Percentiles rank a stretch among this genome's conserved stretches.
Conservation (phyloP, 805 yeast genomes). For the Zygoascus flipseniorum region DNA sequence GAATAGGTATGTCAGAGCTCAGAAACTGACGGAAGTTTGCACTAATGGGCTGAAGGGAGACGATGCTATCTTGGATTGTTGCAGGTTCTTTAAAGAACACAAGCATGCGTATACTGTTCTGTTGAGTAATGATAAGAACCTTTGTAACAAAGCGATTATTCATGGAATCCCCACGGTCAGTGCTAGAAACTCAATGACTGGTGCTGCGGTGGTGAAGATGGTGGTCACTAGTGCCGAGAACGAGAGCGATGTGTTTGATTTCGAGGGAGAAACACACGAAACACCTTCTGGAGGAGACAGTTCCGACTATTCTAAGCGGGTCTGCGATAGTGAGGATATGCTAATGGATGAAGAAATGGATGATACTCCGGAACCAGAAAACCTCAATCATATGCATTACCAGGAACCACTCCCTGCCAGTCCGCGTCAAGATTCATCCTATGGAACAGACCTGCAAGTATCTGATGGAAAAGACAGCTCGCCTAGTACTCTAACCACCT, state of each 20-base stretch:
- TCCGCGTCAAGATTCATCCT: no score
- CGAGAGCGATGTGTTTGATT: background rate
- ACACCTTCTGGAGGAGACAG: no score
- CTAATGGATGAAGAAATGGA: no score
- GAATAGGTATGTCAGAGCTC: slow-evolving; percentile 52
- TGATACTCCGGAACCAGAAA: no score
- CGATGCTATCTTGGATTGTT: slow-evolving; percentile 81
- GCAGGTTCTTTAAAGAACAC: slow-evolving; percentile 47
- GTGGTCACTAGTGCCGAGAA: background rate
- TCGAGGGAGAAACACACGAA: no score
- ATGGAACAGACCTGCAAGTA: no score
- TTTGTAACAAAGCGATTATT: slow-evolving; percentile 68
- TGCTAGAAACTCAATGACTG: slow-evolving; percentile 37
- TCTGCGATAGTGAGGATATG: no score
- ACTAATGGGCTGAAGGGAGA: slow-evolving; percentile 47
- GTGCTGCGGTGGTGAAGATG: slow-evolving; percentile 16
- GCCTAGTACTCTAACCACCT: no score
- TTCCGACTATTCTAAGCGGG: no score
- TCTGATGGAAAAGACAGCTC: no score
- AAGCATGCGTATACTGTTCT: slow-evolving; percentile 39
- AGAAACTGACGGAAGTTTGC: slow-evolving; percentile 46
- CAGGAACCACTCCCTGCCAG: no score
- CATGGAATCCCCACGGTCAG: slow-evolving; percentile 52
- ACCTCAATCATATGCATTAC: no score
- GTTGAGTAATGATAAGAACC: slow-evolving; percentile 74